phyloP scores from a whole-genome alignment of 1,284 basidiomycete species.

The Leccinum huronense region DNA sequence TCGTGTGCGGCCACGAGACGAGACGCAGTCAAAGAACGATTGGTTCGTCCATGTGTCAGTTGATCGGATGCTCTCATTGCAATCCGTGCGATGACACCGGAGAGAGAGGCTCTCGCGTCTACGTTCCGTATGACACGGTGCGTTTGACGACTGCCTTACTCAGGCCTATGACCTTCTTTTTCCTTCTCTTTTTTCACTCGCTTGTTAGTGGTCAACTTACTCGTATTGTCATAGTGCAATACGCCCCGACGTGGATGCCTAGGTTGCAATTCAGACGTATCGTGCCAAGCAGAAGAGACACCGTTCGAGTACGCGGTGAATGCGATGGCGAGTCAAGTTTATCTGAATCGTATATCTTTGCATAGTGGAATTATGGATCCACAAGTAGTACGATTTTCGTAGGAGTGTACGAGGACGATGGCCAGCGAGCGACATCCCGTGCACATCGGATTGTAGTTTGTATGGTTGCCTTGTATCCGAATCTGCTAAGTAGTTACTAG shows the following conservation, averaged over 20 bases:
- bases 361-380: no score
- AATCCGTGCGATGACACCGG: conserved; percentile 4
- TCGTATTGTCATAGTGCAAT: conserved; percentile 6
- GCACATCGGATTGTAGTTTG: no score
- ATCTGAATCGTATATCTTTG: no score
- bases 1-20: conserved; percentile 1
- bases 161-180: not conserved
- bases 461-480: no score
- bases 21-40: conserved; percentile 2
- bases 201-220: not conserved
- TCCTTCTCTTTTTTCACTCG: not conserved
- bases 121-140: conserved; percentile 5
- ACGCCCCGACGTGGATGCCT: not conserved
- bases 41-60: conserved; percentile 1
- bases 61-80: conserved; percentile 1
- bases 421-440: no score
- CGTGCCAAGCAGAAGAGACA: no score
- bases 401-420: no score
- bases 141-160: not conserved
- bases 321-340: no score
- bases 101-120: conserved; percentile 7
- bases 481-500: no score
- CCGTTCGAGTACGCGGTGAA: no score
- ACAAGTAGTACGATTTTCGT: no score
- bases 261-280: no score